Evolutionary conservation across 192 early-diverging fungal genomes (phyloP), one percentile per base, ranked within the genome.

Genomic region (Geranomyces michiganensis): DNA sequence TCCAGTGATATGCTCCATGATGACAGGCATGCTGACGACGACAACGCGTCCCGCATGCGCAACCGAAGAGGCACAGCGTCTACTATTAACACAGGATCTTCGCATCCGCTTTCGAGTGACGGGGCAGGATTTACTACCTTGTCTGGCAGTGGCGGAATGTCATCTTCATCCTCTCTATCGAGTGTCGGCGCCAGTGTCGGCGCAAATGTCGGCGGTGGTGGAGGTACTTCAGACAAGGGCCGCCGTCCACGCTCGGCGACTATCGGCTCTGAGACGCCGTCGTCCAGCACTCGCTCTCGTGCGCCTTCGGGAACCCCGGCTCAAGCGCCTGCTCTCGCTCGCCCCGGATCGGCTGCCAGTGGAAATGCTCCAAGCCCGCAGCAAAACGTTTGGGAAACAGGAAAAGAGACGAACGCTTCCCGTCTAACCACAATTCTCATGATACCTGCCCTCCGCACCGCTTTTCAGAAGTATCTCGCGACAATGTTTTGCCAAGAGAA

Each of bases 401-500:
- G 19, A 22, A 73, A 73, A 43, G 78, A 79, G 60, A 83, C 85
- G 21, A 88, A 89, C 68, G 70, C 83, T 0, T 78, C 81, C 2
- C 77, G 83, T 30, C 81, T 92, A 9, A 82, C 79, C 31, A 73
- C 79, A n/a, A 91, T 92, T 62, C 73, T 92, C 1, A 78, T 80
- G 5, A 84, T 85, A 60, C 55, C 78, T 1, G 74, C 72, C 0
- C 72, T 91, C 7, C 74, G 85, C 31, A 78, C 80, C 15, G 65
- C 85, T 4, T 91, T 91, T 74, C 87, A 86, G 63, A 83, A 79
- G 22, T 91, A 90, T 65, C 74, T 89, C 31, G 80, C 84, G 14
- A 77, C 82, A 22, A 90, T 90, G 59, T 87, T 88, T 56, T 91
- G 89, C 64, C 85, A 89, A 65, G 91, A 92, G 43, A 92, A 92